Evolutionary conservation across 1,139 yeast species (phyloP).

Genomic region (Suhomyces yuchorum): DNA sequence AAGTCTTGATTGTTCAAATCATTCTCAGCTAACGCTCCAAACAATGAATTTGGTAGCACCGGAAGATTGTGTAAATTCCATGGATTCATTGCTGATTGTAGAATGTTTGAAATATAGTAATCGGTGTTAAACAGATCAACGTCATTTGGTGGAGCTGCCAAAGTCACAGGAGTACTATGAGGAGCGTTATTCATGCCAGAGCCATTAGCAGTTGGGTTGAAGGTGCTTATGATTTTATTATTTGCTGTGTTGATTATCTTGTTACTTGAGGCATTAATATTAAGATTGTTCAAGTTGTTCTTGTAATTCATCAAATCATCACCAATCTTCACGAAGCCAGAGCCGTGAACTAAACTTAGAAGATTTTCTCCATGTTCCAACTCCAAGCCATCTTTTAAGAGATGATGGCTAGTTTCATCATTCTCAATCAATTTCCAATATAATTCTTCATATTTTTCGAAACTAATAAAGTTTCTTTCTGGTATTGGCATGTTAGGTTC

Average conservation of each 20-base stretch:
- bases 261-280: slow-evolving; percentile 15
- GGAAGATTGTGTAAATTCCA: slow-evolving; percentile 79
- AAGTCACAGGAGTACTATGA: background rate
- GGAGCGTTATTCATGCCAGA: background rate
- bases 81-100: slow-evolving; percentile 42
- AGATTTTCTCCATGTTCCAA: slow-evolving; percentile 34
- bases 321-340: slow-evolving; percentile 30
- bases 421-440: slow-evolving; percentile 50
- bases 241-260: slow-evolving; percentile 16
- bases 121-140: slow-evolving; percentile 26
- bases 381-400: slow-evolving; percentile 30
- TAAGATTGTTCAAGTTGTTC: slow-evolving; percentile 21
- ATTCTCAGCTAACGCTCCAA: slow-evolving; percentile 36
- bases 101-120: slow-evolving; percentile 25
- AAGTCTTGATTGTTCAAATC: slow-evolving; percentile 48
- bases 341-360: slow-evolving; percentile 27
- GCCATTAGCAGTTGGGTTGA: slow-evolving; percentile 1
- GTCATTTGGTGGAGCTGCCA: slow-evolving; percentile 12
- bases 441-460: slow-evolving; percentile 42
- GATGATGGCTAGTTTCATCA: slow-evolving; percentile 7
- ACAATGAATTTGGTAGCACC: slow-evolving; percentile 53
- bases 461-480: slow-evolving; percentile 25
- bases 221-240: slow-evolving; percentile 11
- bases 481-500: slow-evolving; percentile 20
- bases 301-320: slow-evolving; percentile 30